Conservation (phyloP, 2,329 filamentous ascomycete species). For the Didymella segeticola region DNA sequence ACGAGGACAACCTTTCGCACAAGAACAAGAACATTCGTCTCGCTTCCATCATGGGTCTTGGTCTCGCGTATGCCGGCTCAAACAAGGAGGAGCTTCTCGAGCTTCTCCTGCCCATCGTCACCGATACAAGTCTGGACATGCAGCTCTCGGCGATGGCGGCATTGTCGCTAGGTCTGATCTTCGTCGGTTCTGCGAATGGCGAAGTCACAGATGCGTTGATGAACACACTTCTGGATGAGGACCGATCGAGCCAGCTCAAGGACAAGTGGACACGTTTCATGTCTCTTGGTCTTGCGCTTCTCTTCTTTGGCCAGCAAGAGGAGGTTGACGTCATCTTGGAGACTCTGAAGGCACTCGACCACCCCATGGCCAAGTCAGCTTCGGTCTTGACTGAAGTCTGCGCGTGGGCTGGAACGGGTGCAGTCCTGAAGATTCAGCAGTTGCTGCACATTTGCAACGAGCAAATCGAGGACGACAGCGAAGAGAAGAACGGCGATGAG, state of each 20-base stretch:
- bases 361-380: conserved; percentile 96
- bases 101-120: conserved; percentile 83
- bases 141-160: conserved; percentile 96
- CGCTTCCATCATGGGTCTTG: conserved; percentile 93
- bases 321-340: conserved; percentile 98
- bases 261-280: conserved; percentile 99
- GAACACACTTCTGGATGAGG: conserved; percentile 90
- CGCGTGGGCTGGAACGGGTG: conserved; percentile 96
- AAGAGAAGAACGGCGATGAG: conserved; percentile 90
- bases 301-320: conserved; percentile 97
- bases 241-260: conserved; percentile 86
- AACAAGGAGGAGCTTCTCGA: conserved; percentile 91
- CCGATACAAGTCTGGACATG: conserved; percentile 85
- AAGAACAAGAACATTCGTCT: conserved; percentile 80
- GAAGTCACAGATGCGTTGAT: conserved; percentile 93
- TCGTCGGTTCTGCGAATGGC: conserved; percentile 88
- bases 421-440: conserved; percentile 96
- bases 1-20: conserved; percentile 78
- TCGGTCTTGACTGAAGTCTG: conserved; percentile 94
- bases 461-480: conserved; percentile 90
- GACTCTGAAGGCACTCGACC: conserved; percentile 94
- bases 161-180: conserved; percentile 85
- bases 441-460: conserved; percentile 98
- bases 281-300: conserved; percentile 86
- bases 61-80: conserved; percentile 91